Percentiles rank a stretch among this genome's conserved stretches.
phyloP scores from a whole-genome alignment of 2,329 filamentous ascomycete species.

The Exserohilum turcica region DNA sequence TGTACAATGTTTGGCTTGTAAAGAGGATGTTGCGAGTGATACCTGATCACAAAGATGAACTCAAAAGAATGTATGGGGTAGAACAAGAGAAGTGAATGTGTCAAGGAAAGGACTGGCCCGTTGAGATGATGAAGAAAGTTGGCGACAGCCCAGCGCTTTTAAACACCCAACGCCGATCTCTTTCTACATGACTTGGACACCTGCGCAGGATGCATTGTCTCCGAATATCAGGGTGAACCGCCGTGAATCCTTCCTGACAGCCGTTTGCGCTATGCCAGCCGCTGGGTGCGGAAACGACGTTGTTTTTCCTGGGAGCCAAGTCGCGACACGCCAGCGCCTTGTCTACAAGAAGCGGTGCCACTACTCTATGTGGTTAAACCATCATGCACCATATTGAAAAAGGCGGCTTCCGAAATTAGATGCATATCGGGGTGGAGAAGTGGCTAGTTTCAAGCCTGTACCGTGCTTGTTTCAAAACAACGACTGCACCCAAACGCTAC shows the following conservation, averaged over 20 bases:
- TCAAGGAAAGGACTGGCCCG: constrained; percentile 29
- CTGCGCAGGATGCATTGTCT: constrained; percentile 14
- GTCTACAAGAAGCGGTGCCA: constrained; percentile 21
- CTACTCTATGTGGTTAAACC: constrained; percentile 13
- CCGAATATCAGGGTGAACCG: constrained; percentile 23
- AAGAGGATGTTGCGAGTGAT: constrained; percentile 16
- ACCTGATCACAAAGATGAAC: constrained; percentile 30
- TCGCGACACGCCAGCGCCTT: constrained; percentile 10
- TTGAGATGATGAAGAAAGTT: constrained; percentile 20
- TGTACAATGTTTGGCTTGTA: constrained; percentile 13
- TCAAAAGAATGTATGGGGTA: constrained; percentile 18
- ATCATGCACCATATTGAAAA: constrained; percentile 20
- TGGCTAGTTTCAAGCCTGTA: constrained; percentile 28
- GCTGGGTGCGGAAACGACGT: constrained; percentile 12
- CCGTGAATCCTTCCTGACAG: constrained; percentile 24
- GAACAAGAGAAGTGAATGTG: constrained; percentile 23
- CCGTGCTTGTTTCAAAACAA: constrained; percentile 30
- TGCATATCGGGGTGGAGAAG: constrained; percentile 23
- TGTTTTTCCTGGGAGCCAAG: constrained; percentile 16
- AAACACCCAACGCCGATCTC: constrained; percentile 14
- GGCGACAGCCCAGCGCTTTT: constrained; percentile 6
- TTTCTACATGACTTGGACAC: constrained; percentile 22
- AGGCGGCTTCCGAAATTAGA: constrained; percentile 28
- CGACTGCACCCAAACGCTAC: background rate
- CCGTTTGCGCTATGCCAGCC: constrained; percentile 20